A percentile compares a stretch with the other conserved stretches of the same genome.
These are phyloP conservation scores for Bimuria novae-zelandiae DNA, from an alignment of 2,329 filamentous ascomycete genomes.

Conservation along the genomic window DNA sequence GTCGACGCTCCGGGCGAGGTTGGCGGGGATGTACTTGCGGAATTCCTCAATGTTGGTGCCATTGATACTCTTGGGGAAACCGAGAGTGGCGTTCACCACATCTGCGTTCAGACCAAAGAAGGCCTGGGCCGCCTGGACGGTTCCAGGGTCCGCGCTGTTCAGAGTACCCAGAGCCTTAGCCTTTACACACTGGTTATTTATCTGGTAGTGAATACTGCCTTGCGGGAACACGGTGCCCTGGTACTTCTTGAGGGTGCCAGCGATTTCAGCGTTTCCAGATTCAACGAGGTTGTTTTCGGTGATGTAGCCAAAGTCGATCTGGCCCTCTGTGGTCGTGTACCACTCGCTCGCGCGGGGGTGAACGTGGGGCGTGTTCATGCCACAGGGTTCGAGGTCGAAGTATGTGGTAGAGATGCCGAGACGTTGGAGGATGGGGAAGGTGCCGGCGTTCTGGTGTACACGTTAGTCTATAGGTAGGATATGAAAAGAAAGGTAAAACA, in stretches of 20 bases:
- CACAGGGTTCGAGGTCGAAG: slow-evolving; percentile 50
- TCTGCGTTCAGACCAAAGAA: slow-evolving; percentile 47
- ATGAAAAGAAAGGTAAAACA: not conserved
- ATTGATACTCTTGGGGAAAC: slow-evolving; percentile 40
- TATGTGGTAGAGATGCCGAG: slow-evolving; percentile 47
- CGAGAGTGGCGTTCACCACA: slow-evolving; percentile 46
- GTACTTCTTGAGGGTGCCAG: slow-evolving; percentile 46
- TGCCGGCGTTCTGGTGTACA: slow-evolving; percentile 40
- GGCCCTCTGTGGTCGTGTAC: slow-evolving; percentile 51
- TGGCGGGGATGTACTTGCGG: slow-evolving; percentile 48
- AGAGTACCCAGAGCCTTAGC: slow-evolving; percentile 52
- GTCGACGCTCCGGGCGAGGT: slow-evolving; percentile 59
- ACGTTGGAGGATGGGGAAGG: slow-evolving; percentile 47
- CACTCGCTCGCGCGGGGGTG: slow-evolving; percentile 57
- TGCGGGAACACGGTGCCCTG: slow-evolving; percentile 55
- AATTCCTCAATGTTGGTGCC: slow-evolving; percentile 45
- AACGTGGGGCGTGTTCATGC: slow-evolving; percentile 55
- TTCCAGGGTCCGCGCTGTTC: slow-evolving; percentile 52
- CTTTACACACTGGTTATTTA: slow-evolving; percentile 53
- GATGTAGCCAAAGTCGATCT: slow-evolving; percentile 52
- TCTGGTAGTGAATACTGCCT: slow-evolving; percentile 55
- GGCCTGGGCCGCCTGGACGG: slow-evolving; percentile 49
- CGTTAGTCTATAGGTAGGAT: not conserved
- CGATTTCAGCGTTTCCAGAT: slow-evolving; percentile 44
- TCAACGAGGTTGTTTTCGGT: slow-evolving; percentile 52